These are phyloP conservation scores for Pyrenophora graminea DNA, from an alignment of 2,329 filamentous ascomycete species.

Conservation along the genomic window DNA sequence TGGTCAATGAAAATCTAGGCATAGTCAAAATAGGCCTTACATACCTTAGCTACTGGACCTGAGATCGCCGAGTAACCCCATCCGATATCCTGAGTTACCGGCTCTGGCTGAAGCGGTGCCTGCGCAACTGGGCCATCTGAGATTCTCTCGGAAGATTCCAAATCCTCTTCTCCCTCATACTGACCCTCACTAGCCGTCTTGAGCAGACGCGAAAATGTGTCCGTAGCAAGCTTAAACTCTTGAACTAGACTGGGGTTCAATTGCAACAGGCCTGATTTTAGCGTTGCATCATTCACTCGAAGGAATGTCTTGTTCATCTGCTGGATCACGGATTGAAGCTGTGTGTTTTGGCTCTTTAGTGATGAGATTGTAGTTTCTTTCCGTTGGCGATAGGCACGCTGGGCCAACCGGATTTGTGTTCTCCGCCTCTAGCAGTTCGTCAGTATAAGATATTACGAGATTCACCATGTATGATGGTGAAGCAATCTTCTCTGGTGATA, in stretches of 20 bases:
- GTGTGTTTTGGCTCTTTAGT: slow-evolving; percentile 70
- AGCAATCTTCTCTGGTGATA: no score
- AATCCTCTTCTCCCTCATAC: slow-evolving; percentile 35
- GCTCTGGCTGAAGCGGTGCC: slow-evolving; percentile 9
- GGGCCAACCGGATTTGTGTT: slow-evolving; percentile 84
- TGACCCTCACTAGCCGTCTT: slow-evolving; percentile 49
- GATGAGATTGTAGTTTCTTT: slow-evolving; percentile 81
- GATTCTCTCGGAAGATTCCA: slow-evolving; percentile 35
- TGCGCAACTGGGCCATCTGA: slow-evolving; percentile 8
- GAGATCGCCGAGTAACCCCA: slow-evolving; percentile 31
- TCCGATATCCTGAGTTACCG: slow-evolving; percentile 24
- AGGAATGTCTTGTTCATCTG: slow-evolving; percentile 75
- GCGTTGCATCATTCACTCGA: slow-evolving; percentile 65
- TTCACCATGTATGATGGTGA: not conserved
- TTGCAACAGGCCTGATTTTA: slow-evolving; percentile 62
- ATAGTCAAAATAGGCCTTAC: not conserved
- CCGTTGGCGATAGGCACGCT: slow-evolving; percentile 80
- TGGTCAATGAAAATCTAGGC: not conserved
- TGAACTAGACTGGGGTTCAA: slow-evolving; percentile 61
- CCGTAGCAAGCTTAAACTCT: slow-evolving; percentile 61
- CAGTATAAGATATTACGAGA: slow-evolving; percentile 7
- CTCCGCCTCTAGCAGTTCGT: slow-evolving; percentile 66
- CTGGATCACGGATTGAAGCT: slow-evolving; percentile 70
- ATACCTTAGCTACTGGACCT: not conserved
- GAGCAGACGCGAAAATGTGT: slow-evolving; percentile 62